Evolutionary conservation across 345 rosid species (phyloP), one percentile per base, ranked within the genome.

Genomic region (Excoecaria cochinchinensis): DNA sequence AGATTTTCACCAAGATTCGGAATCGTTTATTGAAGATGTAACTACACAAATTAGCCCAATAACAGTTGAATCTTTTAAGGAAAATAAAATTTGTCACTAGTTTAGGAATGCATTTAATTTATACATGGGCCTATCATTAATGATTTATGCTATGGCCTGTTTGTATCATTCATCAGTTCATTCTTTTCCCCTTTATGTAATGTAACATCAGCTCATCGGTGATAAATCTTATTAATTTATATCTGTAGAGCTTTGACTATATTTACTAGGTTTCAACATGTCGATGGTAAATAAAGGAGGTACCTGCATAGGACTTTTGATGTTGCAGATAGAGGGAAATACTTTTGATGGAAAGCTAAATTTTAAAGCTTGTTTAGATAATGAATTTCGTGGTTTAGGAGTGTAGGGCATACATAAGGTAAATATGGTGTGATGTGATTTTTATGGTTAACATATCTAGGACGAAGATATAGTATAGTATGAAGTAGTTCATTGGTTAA

Each of bases 61-160:
- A 10, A 59, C 4, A 59, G 15, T 59, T 39, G 44, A 40, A 36
- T 16, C 17, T 63, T 39, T 15, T 5, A 24, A 6, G 22, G 4
- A 48, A 22, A 68, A 47, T 25, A 15, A 50, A 8, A 25, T 13
- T 67, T 5, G 12, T 17, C 36, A 10, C 12, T 46, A 24, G 17
- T 67, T 67, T 67, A 67, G 70, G 58, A 21, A 51, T 12, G 15
- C 72, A 52, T 68, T 25, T 25, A 68, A 3, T 48, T 50, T 68
- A 50, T 47, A 22, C 1, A 22, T 47, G 15, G 3, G 1, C 21
- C 12, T 62, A 16, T 16, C 39, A 56, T 15, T 56, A 62, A 36
- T 36, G 13, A 15, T 64, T 38, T 6, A 40, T n/a, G 24, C 0
- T 40, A 19, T 16, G 24, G n/a, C 19, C 60, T 44, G 48, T 44